Percentiles rank a stretch among this genome's conserved stretches.
phyloP scores from a whole-genome alignment of 2,329 filamentous ascomycete genomes.

The Epichloe glyceriae region DNA sequence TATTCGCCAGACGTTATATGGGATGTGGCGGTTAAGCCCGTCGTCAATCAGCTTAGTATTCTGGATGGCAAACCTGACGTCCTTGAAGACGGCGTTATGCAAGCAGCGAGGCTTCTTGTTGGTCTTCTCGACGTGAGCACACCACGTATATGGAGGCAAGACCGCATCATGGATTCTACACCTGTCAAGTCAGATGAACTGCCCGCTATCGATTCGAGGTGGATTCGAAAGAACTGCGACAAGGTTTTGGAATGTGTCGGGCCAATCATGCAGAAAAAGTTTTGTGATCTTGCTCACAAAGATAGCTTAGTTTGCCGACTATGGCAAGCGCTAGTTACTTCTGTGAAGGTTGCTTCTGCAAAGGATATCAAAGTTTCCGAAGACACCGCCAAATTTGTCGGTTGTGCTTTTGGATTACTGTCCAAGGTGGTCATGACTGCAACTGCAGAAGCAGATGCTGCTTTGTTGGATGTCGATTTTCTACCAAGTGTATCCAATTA shows the following conservation, averaged over 20 bases:
- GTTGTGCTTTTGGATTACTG: slow-evolving; percentile 56
- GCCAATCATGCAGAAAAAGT: slow-evolving; percentile 47
- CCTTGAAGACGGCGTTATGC: slow-evolving; percentile 38
- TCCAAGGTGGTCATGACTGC: slow-evolving; percentile 33
- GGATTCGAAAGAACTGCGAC: slow-evolving; percentile 62
- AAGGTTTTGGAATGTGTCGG: slow-evolving; percentile 51
- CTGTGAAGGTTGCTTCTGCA: slow-evolving; percentile 52
- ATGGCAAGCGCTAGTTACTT: slow-evolving; percentile 48
- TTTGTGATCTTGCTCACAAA: slow-evolving; percentile 48
- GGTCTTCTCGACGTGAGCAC: slow-evolving; percentile 52
- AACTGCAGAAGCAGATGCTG: background rate
- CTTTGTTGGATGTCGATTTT: slow-evolving; percentile 31
- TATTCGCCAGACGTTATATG: slow-evolving; percentile 64
- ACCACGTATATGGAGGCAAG: slow-evolving; percentile 57
- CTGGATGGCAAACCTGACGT: slow-evolving; percentile 22
- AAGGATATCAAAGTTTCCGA: slow-evolving; percentile 85
- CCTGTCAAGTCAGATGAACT: slow-evolving; percentile 58
- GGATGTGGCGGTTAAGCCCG: slow-evolving; percentile 56
- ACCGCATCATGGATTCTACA: slow-evolving; percentile 50
- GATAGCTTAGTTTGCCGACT: slow-evolving; percentile 40
- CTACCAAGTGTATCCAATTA: slow-evolving; percentile 40
- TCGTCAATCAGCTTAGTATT: slow-evolving; percentile 45
- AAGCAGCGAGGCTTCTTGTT: slow-evolving; percentile 56
- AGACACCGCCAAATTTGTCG: slow-evolving; percentile 71
- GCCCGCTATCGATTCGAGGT: slow-evolving; percentile 72